Evolutionary conservation across 768 basidiomycete genomes (phyloP).

Genomic region (Mycena pura): DNA sequence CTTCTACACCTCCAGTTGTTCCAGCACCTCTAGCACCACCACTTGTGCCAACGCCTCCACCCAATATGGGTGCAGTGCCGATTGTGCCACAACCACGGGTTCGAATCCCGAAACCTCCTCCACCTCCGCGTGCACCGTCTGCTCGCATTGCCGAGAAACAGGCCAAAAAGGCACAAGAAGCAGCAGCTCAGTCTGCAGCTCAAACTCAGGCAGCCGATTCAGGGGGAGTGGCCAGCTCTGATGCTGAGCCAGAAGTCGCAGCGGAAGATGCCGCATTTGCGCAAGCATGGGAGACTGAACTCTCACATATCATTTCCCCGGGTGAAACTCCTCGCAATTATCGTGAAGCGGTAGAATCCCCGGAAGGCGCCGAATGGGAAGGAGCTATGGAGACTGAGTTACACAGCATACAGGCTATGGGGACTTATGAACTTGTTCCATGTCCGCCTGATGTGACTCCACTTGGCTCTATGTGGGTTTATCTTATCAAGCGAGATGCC

Average conservation of each 20-base stretch:
- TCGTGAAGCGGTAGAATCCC: conserved; percentile 29
- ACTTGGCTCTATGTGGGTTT: conserved; percentile 46
- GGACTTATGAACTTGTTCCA: conserved; percentile 35
- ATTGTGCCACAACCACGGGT: too few species aligned
- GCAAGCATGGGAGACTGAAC: conserved; percentile 1
- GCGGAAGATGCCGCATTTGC: conserved; percentile 9
- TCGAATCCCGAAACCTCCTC: background rate
- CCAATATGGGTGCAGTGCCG: background rate
- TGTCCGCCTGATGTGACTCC: conserved; percentile 33
- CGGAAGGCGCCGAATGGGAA: conserved; percentile 36
- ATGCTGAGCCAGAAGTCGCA: background rate
- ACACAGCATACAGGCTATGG: conserved; percentile 22
- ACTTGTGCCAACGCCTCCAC: background rate
- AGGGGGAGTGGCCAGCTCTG: conserved; percentile 13
- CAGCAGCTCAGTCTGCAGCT: background rate
- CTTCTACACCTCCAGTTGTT: background rate
- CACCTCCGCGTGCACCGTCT: conserved; percentile 6
- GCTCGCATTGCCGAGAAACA: background rate
- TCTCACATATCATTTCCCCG: background rate
- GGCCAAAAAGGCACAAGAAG: background rate
- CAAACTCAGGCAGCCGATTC: background rate
- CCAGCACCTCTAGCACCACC: background rate
- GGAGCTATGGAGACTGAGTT: conserved; percentile 31
- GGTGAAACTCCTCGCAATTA: conserved; percentile 10
- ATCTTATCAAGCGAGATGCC: conserved; percentile 40